These are phyloP conservation scores for Leccinum ochraceum DNA, from an alignment of 768 basidiomycete species.

Conservation along the genomic window DNA sequence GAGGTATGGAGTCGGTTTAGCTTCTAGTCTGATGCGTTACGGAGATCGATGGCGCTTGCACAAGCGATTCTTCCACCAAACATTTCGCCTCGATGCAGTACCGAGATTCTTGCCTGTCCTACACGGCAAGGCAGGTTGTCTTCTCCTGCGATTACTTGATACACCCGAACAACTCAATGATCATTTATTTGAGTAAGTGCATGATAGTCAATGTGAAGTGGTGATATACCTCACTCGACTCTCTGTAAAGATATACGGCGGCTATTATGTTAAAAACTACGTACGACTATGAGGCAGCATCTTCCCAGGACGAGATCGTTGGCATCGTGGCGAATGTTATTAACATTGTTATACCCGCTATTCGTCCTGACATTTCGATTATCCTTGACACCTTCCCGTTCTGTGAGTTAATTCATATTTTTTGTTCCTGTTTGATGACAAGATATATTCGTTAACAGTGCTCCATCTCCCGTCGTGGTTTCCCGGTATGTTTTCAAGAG, in stretches of 20 bases:
- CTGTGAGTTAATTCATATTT: not conserved
- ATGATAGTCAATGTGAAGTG: too few species aligned
- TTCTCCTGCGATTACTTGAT: not conserved
- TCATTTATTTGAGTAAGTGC: too few species aligned
- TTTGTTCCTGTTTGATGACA: not conserved
- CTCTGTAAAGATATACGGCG: not conserved
- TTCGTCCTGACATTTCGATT: not conserved
- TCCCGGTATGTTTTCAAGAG: not conserved
- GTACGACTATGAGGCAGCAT: not conserved
- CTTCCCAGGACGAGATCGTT: not conserved
- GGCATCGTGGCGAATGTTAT: not conserved
- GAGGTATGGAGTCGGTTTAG: not conserved
- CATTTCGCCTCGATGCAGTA: not conserved
- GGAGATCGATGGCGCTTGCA: not conserved
- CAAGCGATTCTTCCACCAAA: not conserved
- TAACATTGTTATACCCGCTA: not conserved
- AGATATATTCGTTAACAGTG: not conserved
- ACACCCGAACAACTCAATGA: not conserved
- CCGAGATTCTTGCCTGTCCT: not conserved
- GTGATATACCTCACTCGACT: not conserved
- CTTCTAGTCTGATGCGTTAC: not conserved
- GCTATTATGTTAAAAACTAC: not conserved
- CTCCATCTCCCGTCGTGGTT: not conserved
- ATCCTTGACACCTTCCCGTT: not conserved
- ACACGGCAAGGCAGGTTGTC: not conserved